Percentiles rank a stretch among this genome's conserved stretches.
These are phyloP conservation scores for Ceratobasidium papillatum DNA, from an alignment of 1,284 basidiomycete genomes.

Conservation along the genomic window DNA sequence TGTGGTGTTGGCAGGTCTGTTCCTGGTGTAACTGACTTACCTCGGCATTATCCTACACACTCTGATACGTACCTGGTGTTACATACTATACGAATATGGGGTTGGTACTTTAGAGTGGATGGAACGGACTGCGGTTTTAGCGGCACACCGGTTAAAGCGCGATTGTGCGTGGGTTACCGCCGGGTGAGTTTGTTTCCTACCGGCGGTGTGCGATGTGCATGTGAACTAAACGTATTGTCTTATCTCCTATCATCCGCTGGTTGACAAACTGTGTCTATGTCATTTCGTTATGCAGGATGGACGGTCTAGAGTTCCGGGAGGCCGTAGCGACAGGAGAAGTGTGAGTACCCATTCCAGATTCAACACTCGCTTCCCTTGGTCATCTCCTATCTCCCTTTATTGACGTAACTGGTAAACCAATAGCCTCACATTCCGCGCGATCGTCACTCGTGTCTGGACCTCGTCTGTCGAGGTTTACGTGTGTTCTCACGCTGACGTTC, in stretches of 20 bases:
- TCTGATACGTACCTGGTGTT: neutral
- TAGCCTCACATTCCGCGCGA: conserved; percentile 45
- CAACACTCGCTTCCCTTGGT: neutral
- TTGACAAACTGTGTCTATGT: neutral
- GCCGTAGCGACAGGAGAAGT: conserved; percentile 45
- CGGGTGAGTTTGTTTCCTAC: conserved; percentile 32
- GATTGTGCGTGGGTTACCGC: conserved; percentile 45
- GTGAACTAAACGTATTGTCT: neutral
- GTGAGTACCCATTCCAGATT: conserved; percentile 16
- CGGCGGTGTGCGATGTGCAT: conserved; percentile 15
- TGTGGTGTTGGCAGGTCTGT: neutral
- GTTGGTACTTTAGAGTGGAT: conserved; percentile 42
- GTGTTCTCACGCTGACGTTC: conserved; percentile 43
- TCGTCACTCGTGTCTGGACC: conserved; percentile 42
- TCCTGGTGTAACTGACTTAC: conserved; percentile 8
- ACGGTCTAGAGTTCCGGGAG: conserved; percentile 43
- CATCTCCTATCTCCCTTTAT: neutral
- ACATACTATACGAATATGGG: neutral
- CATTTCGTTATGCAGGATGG: conserved; percentile 40
- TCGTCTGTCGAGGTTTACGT: conserved; percentile 45
- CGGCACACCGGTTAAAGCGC: conserved; percentile 43
- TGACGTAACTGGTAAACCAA: neutral
- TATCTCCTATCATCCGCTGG: neutral
- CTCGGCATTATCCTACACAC: neutral
- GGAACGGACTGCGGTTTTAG: conserved; percentile 43